Base-by-base conservation (phyloP, 192 early-diverging fungal species). In the Allomyces macrogynus region DNA sequence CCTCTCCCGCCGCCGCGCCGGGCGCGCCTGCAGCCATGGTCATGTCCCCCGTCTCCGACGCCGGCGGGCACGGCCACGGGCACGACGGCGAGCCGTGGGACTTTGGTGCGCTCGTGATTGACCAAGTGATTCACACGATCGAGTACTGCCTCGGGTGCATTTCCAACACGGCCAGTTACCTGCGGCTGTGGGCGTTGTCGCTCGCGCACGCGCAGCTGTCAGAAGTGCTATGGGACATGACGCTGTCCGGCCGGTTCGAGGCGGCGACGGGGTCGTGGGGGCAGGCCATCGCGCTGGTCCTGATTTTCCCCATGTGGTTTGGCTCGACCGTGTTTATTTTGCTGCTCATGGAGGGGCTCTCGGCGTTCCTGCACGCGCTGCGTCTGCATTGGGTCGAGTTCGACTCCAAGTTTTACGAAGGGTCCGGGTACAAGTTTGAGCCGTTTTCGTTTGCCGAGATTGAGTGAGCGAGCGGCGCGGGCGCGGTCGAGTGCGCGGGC, bases 301-400 rank as follows among this genome's bases (percentile, higher is more conserved):
- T 86, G 62, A 89, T 86, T 20, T 93, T 94, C 73, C 70, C 80
- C 1, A 70, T 93, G 57, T 99, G 95, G 95, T 96, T 99, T 71
- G 61, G 65, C 23, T 69, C 90, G 66, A 97, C 94, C 5, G 73
- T 92, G 64, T 62, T 69, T 69, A 89, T 89, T 64, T 77, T 92
- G 65, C 70, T 92, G 44, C 71, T 83, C 25, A 93, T 92, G 89
- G 90, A 92, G 78, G 89, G 87, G 5, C 76, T 92, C 32, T 87
- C 87, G 61, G 89, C 88, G 4, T 93, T 89, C 71, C 74, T 95
- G 66, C 88, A 91, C 70, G 90, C 91, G 9, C 81, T 95, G 54
- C 89, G 92, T 86, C 76, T 95, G 64, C 90, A 92, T 78, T 93
- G 90, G 89, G 93, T 99, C 57, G 95, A 99, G 80, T 99, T 99